A percentile compares a stretch with the other conserved stretches of the same genome.
phyloP scores from a whole-genome alignment of 441 rosid species.

The Mallotus repandus region DNA sequence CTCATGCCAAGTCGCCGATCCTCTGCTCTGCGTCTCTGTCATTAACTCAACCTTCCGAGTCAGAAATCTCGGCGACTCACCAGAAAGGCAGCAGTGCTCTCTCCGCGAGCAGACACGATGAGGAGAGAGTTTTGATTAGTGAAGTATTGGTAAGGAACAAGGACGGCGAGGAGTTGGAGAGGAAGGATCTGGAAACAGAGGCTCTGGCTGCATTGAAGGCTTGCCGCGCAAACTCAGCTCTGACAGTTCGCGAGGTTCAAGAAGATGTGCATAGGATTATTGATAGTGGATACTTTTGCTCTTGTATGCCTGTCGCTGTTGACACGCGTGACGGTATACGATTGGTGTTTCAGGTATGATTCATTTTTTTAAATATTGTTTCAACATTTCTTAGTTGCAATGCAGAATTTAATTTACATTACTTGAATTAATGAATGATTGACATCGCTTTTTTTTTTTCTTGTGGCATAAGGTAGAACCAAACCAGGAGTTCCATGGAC shows the following conservation, averaged over 20 bases:
- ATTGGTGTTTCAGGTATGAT: constrained; percentile 74
- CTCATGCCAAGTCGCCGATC: constrained; percentile 17
- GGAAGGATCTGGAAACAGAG: constrained; percentile 82
- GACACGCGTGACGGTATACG: constrained; percentile 86
- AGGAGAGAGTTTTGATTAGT: constrained; percentile 85
- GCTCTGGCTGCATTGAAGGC: constrained; percentile 78
- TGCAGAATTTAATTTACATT: not conserved
- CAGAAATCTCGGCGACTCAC: constrained; percentile 26
- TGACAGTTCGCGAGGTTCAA: constrained; percentile 76
- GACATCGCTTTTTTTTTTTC: constrained; percentile 22
- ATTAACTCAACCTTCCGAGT: constrained; percentile 28
- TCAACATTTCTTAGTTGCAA: not conserved
- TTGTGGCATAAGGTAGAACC: constrained; percentile 91
- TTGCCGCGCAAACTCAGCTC: constrained; percentile 77
- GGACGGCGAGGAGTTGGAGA: constrained; percentile 91
- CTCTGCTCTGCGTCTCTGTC: constrained; percentile 47
- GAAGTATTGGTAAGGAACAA: constrained; percentile 87
- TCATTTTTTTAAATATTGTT: not conserved
- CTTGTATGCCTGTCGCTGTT: constrained; percentile 86
- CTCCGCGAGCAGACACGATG: constrained; percentile 44
- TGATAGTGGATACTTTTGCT: constrained; percentile 79
- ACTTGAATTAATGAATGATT: constrained; percentile 10
- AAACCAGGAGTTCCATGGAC: constrained; percentile 85
- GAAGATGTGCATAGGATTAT: constrained; percentile 92
- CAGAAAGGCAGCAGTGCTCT: constrained; percentile 34